phyloP scores from a whole-genome alignment of 225 moss, liverwort and hornwort genomes.

The Rhytidiadelphus loreus region DNA sequence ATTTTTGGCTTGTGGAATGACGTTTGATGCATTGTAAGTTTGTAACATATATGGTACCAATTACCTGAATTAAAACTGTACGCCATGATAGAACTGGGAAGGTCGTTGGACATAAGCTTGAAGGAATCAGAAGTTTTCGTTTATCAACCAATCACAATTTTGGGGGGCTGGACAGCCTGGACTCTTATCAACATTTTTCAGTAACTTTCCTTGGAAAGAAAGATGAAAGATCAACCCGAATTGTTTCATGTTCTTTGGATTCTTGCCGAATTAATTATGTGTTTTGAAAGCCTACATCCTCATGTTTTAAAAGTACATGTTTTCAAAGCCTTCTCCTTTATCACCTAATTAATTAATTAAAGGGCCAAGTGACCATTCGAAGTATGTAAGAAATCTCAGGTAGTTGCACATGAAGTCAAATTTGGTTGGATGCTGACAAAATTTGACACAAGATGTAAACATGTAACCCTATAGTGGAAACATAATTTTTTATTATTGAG shows the following conservation, averaged over 20 bases:
- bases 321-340: not conserved
- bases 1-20: not conserved
- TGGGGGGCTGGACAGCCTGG: too few species aligned
- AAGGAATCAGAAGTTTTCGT: not conserved
- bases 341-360: too few species aligned
- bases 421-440: rapidly evolving
- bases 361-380: not conserved
- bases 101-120: not conserved
- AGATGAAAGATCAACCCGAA: too few species aligned
- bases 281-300: not conserved
- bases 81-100: not conserved
- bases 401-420: not conserved
- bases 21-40: not conserved
- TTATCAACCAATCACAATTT: not conserved
- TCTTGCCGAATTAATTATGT: not conserved
- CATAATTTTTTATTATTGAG: not conserved
- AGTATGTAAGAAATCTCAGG: rapidly evolving
- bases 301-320: not conserved
- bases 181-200: not conserved
- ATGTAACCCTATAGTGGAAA: not conserved
- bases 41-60: not conserved
- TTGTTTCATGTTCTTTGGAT: not conserved
- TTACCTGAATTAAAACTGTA: not conserved
- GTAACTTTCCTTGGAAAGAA: not conserved
- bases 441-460: not conserved